These are phyloP conservation scores for Sparassis latifolia DNA, from an alignment of 1,284 basidiomycete species.

Conservation along the genomic window DNA sequence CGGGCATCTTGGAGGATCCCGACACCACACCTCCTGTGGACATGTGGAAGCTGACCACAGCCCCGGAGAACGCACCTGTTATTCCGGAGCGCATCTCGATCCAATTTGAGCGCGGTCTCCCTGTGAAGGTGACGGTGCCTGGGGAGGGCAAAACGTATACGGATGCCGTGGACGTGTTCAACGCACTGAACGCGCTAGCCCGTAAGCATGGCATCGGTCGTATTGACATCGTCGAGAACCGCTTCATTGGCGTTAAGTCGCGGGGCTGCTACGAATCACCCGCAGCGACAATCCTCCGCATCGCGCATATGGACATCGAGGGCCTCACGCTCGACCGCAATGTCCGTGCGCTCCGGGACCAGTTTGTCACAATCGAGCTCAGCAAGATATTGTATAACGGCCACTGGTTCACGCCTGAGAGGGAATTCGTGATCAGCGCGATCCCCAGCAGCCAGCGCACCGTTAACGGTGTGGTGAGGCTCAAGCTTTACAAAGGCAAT, in stretches of 20 bases:
- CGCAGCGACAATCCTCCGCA: conserved; percentile 92
- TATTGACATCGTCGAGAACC: conserved; percentile 98
- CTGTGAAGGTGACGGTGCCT: conserved; percentile 68
- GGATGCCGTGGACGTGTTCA: conserved; percentile 95
- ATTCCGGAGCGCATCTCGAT: conserved; percentile 79
- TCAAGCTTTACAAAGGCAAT: conserved; percentile 97
- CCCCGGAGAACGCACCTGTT: conserved; percentile 79
- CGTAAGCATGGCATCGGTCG: conserved; percentile 94
- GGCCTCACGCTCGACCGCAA: conserved; percentile 97
- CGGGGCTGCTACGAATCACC: conserved; percentile 99
- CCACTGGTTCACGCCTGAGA: conserved; percentile 96
- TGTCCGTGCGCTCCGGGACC: conserved; percentile 90
- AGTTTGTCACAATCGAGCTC: conserved; percentile 89
- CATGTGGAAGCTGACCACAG: conserved; percentile 98
- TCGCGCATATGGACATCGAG: conserved; percentile 94
- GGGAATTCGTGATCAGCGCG: conserved; percentile 88
- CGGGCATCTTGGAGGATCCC: conserved; percentile 97
- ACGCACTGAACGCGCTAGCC: conserved; percentile 86
- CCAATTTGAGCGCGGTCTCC: conserved; percentile 85
- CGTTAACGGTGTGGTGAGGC: conserved; percentile 88
- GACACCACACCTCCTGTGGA: conserved; percentile 92
- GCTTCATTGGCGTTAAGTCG: conserved; percentile 98
- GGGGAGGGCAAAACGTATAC: conserved; percentile 57
- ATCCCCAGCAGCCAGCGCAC: conserved; percentile 93
- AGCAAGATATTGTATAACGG: conserved; percentile 95